These are phyloP conservation scores for Fusarium tjaetaba DNA, from an alignment of 2,329 filamentous ascomycete species.

Conservation along the genomic window DNA sequence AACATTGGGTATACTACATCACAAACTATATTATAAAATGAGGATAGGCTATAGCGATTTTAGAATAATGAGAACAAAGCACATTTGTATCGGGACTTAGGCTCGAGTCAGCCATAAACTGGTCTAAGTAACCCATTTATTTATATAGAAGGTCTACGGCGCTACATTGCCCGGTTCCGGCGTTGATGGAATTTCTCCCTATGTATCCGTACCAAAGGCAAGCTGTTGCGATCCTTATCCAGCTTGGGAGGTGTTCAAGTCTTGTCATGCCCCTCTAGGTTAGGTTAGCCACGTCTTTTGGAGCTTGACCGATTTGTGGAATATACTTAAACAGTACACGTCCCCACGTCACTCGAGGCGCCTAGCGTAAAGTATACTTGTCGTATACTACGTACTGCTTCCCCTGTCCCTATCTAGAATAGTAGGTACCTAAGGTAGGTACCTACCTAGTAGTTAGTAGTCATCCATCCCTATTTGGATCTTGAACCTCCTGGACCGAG, in stretches of 20 bases:
- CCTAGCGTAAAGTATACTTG: background rate
- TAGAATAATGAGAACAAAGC: constrained; percentile 24
- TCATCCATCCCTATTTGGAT: constrained; percentile 25
- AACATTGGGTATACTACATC: constrained; percentile 1
- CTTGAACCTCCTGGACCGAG: constrained; percentile 19
- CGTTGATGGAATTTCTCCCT: background rate
- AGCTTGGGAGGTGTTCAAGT: background rate
- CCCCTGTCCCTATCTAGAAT: background rate
- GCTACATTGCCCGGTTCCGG: constrained; percentile 1
- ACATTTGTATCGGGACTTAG: background rate
- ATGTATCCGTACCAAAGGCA: background rate
- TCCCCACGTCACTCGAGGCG: fast-evolving
- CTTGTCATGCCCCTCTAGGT: background rate
- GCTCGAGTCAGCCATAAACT: background rate
- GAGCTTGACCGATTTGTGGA: background rate
- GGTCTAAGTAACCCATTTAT: background rate
- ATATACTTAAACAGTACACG: background rate
- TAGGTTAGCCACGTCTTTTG: background rate
- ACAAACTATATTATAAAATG: background rate
- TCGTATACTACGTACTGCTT: background rate
- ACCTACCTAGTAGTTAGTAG: background rate
- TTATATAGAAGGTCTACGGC: background rate
- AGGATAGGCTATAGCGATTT: background rate
- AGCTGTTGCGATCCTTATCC: background rate
- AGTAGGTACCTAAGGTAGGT: background rate